Base-by-base conservation (phyloP, 2,329 filamentous ascomycete species). In the Aspergillus thermomutatus region DNA sequence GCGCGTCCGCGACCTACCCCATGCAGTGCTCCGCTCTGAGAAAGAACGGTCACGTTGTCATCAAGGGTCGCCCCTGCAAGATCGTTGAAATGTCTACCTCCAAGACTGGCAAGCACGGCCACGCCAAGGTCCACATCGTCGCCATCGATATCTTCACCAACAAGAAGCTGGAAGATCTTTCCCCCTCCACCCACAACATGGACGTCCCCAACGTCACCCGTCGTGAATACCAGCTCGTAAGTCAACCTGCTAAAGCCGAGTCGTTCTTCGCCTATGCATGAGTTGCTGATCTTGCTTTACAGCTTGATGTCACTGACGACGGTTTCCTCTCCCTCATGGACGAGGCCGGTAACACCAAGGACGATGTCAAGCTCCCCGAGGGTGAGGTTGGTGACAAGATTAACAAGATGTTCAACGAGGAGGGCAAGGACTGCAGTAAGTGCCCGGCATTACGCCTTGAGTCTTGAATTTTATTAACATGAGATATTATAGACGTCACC, bases 51-150 rank as follows among this genome's bases (percentile, higher is more conserved):
- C 89, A 90, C 86, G 94, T 99, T 80, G 88, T 93, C 79, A 97
- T 99, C 84, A 99, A 99, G 89, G 83, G 85, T 82, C 94, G 94
- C 73, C 95, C 94, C 73, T 99, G 94, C 92, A 99, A 97, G 90
- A 99, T 99, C 74, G 91, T 97, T 80, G 94, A 99, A 77, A 99
- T 99, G 95, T 96, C 92, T 70, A 99, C 94, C 84, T 99, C 94
- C 80, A 99, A 99, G 92, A 99, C 94, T 70, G 94, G 94, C 83
- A 99, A 99, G 91, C 94, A 99, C 90, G 94, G 94, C 80, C 95
- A 99, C 90, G 94, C 94, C 83, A 99, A 99, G 89, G 94, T 99
- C 79, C 93, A 99, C 83, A 83, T 99, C 72, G 89, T 97, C 75
- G 94, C 92, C 77, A 87, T 95, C 79, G 94, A 99, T 80, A 97